Conservation (phyloP, 1,139 yeast species). For the Blastobotrys ciferrii region DNA sequence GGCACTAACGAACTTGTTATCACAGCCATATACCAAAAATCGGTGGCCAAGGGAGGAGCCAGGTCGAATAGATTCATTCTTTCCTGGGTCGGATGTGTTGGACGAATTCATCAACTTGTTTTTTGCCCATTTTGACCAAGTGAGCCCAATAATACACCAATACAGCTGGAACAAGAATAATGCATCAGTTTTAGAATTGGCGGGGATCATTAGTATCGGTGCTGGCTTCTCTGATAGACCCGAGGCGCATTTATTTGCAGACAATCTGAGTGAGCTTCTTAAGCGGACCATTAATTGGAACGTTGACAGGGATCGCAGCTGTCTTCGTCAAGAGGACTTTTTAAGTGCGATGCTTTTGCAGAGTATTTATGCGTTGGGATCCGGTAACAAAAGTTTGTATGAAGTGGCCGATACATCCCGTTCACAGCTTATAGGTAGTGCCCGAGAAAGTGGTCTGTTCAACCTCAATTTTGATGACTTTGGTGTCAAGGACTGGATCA, state of each 20-base stretch:
- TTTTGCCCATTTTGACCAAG: slow-evolving; percentile 19
- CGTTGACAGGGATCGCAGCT: slow-evolving; percentile 16
- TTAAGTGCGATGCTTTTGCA: slow-evolving; percentile 21
- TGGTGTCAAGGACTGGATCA: slow-evolving; percentile 16
- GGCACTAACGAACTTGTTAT: slow-evolving; percentile 12
- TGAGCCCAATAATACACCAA: slow-evolving; percentile 24
- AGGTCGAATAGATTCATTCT: slow-evolving; percentile 10
- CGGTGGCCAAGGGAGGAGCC: slow-evolving; percentile 9
- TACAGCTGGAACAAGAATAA: slow-evolving; percentile 18
- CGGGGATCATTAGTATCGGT: slow-evolving; percentile 21
- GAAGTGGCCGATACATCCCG: slow-evolving; percentile 24
- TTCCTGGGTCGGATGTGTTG: slow-evolving; percentile 22
- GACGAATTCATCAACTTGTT: slow-evolving; percentile 20
- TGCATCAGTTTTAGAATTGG: slow-evolving; percentile 19
- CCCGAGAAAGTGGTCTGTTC: slow-evolving; percentile 23
- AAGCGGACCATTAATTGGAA: slow-evolving; percentile 22
- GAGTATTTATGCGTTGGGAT: slow-evolving; percentile 22
- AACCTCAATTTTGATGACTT: slow-evolving; percentile 14
- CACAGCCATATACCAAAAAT: slow-evolving; percentile 10
- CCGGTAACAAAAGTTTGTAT: slow-evolving; percentile 22
- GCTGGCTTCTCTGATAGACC: slow-evolving; percentile 22
- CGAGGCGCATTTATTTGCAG: slow-evolving; percentile 22
- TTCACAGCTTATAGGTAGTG: slow-evolving; percentile 20
- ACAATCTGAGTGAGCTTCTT: slow-evolving; percentile 21
- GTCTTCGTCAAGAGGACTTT: slow-evolving; percentile 21